Evolutionary conservation across 176 grass and related monocot genomes (phyloP).

Genomic region (Lolium multiflorum): DNA sequence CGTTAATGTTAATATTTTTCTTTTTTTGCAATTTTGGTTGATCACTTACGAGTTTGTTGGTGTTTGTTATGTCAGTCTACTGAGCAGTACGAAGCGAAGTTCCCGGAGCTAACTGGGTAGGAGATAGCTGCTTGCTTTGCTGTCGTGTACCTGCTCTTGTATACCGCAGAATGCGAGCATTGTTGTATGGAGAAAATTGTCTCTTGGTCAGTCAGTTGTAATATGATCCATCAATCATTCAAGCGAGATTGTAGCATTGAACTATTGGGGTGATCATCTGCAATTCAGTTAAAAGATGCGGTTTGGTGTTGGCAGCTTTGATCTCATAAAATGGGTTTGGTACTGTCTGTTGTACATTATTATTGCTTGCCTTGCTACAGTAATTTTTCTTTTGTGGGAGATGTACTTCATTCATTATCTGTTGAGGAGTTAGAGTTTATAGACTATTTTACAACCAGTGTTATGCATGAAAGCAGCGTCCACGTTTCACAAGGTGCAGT

Average conservation of each 20-base stretch:
- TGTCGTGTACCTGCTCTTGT: not conserved
- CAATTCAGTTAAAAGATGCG: not conserved
- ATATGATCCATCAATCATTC: not conserved
- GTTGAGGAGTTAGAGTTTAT: too few relatives aligned
- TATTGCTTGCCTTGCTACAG: not conserved
- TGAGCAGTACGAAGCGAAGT: constrained; percentile 80
- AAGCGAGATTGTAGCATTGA: not conserved
- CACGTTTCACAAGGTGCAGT: too few relatives aligned
- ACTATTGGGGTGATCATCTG: not conserved
- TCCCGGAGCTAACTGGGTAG: constrained; percentile 46
- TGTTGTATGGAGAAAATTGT: not conserved
- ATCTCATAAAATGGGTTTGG: not conserved
- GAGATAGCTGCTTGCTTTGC: not conserved
- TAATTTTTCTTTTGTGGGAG: too few relatives aligned
- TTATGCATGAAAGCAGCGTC: too few relatives aligned
- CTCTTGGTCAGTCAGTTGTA: constrained; percentile 11
- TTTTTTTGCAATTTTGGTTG: not conserved
- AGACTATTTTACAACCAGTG: too few relatives aligned
- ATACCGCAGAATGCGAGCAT: not conserved
- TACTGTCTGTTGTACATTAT: not conserved
- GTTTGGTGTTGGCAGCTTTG: not conserved
- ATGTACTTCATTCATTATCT: too few relatives aligned
- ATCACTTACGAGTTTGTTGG: not conserved
- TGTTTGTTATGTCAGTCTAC: constrained; percentile 64
- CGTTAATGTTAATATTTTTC: not conserved